These are phyloP conservation scores for Pichia insulana DNA, from an alignment of 805 yeast species.

Conservation along the genomic window DNA sequence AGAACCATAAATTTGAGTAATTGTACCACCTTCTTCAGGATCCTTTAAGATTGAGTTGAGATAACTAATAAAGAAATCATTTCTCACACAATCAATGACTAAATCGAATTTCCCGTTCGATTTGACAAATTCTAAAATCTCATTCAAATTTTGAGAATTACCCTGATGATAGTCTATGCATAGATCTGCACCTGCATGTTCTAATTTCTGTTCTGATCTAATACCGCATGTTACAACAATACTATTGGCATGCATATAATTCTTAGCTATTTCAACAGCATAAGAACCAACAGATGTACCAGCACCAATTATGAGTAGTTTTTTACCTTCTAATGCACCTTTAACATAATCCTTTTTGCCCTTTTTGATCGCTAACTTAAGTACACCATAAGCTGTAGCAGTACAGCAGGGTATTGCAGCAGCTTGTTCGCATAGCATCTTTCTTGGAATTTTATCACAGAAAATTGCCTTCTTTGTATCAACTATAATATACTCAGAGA, in stretches of 20 bases:
- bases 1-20: constrained; percentile 52
- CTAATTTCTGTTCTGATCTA: constrained; percentile 18
- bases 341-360: neutral
- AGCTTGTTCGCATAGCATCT: constrained; percentile 44
- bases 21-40: constrained; percentile 38
- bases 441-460: constrained; percentile 35
- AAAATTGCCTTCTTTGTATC: constrained; percentile 23
- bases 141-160: constrained; percentile 27
- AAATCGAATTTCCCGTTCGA: constrained; percentile 45
- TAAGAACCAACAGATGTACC: constrained; percentile 59
- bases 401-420: constrained; percentile 57
- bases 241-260: constrained; percentile 33
- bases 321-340: constrained; percentile 23
- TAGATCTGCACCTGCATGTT: constrained; percentile 44
- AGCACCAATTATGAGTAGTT: constrained; percentile 61
- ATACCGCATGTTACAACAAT: constrained; percentile 45
- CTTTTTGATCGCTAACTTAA: neutral
- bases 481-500: constrained; percentile 34
- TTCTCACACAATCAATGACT: constrained; percentile 61
- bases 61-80: constrained; percentile 29
- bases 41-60: constrained; percentile 37
- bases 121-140: constrained; percentile 23
- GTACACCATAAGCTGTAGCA: constrained; percentile 44
- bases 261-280: constrained; percentile 47
- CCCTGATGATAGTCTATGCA: constrained; percentile 47